Conservation (phyloP, 257 asterid species). For the Thymus mandschuricus region DNA sequence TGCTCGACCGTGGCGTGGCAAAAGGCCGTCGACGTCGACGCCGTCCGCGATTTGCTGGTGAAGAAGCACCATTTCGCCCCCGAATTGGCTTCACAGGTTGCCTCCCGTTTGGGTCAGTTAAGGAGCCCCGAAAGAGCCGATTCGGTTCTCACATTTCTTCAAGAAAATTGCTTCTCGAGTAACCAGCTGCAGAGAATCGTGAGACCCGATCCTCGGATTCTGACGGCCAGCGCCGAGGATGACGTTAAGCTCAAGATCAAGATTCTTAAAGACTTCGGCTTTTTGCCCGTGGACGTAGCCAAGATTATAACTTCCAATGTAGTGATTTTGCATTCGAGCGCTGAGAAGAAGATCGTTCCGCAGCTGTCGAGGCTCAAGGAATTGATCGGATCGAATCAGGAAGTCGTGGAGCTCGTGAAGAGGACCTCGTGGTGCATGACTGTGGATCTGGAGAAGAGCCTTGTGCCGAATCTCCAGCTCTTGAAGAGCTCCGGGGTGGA, state of each 20-base stretch:
- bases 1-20: background rate
- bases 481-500: slow-evolving; percentile 16
- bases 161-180: slow-evolving; percentile 8
- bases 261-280: slow-evolving; percentile 1
- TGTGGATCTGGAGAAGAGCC: background rate
- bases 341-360: slow-evolving; percentile 11
- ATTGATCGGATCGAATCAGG: slow-evolving; percentile 1
- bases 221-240: background rate
- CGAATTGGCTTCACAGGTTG: slow-evolving; percentile 30
- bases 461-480: slow-evolving; percentile 22
- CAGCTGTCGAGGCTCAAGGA: slow-evolving; percentile 6
- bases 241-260: slow-evolving; percentile 17
- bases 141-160: slow-evolving; percentile 19
- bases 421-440: background rate
- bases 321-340: background rate
- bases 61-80: slow-evolving; percentile 38
- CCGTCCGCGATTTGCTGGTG: slow-evolving; percentile 16
- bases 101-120: slow-evolving; percentile 19
- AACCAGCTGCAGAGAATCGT: slow-evolving; percentile 11
- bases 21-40: background rate
- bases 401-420: slow-evolving; percentile 13
- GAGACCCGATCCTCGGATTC: background rate
- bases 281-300: background rate
- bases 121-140: background rate
- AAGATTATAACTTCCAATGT: background rate